Conservation (phyloP, 305 asterid species). For the Plantago coronopus region DNA sequence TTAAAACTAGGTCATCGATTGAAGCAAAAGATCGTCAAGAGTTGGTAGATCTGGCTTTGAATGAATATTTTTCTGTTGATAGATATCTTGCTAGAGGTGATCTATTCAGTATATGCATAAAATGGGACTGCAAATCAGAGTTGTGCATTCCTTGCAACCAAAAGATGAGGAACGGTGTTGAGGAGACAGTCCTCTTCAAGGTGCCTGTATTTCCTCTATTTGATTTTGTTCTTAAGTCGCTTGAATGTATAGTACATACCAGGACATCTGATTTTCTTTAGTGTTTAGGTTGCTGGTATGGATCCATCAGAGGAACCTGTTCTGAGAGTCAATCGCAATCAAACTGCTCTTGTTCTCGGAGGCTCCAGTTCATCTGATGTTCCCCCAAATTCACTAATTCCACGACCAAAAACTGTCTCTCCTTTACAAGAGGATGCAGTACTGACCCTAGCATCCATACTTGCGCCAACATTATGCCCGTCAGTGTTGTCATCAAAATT, state of each 20-base stretch:
- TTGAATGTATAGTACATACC: slow-evolving; percentile 17
- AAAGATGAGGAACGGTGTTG: slow-evolving; percentile 45
- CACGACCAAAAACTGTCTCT: slow-evolving; percentile 33
- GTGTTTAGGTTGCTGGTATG: slow-evolving; percentile 74
- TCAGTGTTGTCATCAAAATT: slow-evolving; percentile 76
- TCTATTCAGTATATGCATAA: slow-evolving; percentile 60
- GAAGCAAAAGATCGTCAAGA: slow-evolving; percentile 77
- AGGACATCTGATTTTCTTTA: slow-evolving; percentile 18
- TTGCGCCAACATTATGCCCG: slow-evolving; percentile 79
- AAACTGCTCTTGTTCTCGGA: slow-evolving; percentile 91
- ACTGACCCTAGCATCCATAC: slow-evolving; percentile 63
- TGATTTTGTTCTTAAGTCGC: slow-evolving; percentile 8
- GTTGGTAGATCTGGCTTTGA: slow-evolving; percentile 70
- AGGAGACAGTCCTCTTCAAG: slow-evolving; percentile 68
- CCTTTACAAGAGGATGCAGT: slow-evolving; percentile 68
- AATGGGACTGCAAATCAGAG: slow-evolving; percentile 83
- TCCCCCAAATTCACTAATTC: slow-evolving; percentile 66
- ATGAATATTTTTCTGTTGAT: slow-evolving; percentile 66
- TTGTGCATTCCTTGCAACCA: slow-evolving; percentile 69
- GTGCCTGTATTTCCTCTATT: slow-evolving; percentile 21
- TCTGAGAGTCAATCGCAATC: slow-evolving; percentile 65
- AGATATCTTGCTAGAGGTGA: slow-evolving; percentile 85
- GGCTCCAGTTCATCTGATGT: slow-evolving; percentile 74
- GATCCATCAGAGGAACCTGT: slow-evolving; percentile 77
- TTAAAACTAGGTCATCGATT: slow-evolving; percentile 52